A percentile compares a stretch with the other conserved stretches of the same genome.
Conservation (phyloP, 208 protist species). For the Wallacemonas sp. region DNA sequence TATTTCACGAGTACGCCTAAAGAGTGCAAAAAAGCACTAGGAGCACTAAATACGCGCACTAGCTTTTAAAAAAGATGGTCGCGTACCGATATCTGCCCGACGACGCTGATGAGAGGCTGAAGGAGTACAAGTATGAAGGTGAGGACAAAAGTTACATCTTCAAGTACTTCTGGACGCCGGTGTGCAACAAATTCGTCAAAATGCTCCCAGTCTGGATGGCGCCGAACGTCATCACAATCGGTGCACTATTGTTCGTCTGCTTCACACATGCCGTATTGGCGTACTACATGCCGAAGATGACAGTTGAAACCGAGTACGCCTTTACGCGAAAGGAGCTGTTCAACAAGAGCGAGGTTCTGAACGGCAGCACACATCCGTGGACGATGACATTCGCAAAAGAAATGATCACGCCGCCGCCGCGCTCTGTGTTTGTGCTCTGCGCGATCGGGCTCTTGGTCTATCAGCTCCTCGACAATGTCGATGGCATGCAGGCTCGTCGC, state of each 20-base stretch:
- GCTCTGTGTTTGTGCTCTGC: constrained; percentile 71
- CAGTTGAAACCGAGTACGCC: constrained; percentile 31
- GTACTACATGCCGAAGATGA: constrained; percentile 74
- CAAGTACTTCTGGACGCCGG: constrained; percentile 67
- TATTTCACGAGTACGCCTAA: too few relatives aligned
- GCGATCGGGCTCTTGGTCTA: constrained; percentile 70
- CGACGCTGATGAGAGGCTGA: constrained; percentile 40
- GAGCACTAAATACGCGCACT: neutral
- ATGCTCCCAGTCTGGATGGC: constrained; percentile 77
- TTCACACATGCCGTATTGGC: constrained; percentile 58
- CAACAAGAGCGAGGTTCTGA: constrained; percentile 9
- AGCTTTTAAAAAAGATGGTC: too few relatives aligned
- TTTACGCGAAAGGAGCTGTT: constrained; percentile 20
- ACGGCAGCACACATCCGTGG: neutral
- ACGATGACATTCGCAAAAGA: constrained; percentile 30
- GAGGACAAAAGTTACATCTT: constrained; percentile 81
- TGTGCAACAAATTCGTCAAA: constrained; percentile 43
- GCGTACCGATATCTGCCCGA: constrained; percentile 44
- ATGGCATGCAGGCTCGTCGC: constrained; percentile 93
- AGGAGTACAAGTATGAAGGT: constrained; percentile 67
- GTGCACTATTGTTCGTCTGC: constrained; percentile 69
- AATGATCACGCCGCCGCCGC: constrained; percentile 40
- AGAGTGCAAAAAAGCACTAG: constrained; percentile 1
- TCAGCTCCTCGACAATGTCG: constrained; percentile 93
- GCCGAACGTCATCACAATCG: constrained; percentile 87